Conservation (phyloP, 2,329 filamentous ascomycete species). For the Arthrobotrys megalospora region DNA sequence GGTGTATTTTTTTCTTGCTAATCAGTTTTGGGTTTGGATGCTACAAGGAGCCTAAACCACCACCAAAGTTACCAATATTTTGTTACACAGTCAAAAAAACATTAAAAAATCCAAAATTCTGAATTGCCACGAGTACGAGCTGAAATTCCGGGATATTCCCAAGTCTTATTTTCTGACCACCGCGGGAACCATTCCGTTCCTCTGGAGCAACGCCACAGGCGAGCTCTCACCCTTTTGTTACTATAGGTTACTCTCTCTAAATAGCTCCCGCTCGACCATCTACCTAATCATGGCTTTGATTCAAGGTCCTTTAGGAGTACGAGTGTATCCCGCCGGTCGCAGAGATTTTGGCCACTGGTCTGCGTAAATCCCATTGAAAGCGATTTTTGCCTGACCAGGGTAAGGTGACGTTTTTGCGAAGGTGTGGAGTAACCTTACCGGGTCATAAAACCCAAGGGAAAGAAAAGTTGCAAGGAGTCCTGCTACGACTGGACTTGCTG, state of each 20-base stretch:
- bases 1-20: conserved; percentile 4
- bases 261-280: too few species aligned
- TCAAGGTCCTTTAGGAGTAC: neutral
- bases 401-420: conserved; percentile 1
- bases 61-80: neutral
- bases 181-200: neutral
- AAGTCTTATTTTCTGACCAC: neutral
- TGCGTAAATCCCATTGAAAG: conserved; percentile 1
- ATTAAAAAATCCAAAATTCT: neutral
- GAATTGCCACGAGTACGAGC: conserved; percentile 14
- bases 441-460: neutral
- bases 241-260: too few species aligned
- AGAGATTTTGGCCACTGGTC: conserved; percentile 16
- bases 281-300: too few species aligned
- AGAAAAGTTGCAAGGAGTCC: conserved; percentile 14
- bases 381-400: neutral
- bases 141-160: neutral
- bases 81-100: neutral
- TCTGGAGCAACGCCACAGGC: too few species aligned
- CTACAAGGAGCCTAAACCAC: neutral
- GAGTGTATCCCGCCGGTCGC: neutral
- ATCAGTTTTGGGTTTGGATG: neutral
- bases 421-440: neutral
- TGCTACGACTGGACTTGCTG: conserved; percentile 14
- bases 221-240: too few species aligned